Percentiles rank a stretch among this genome's conserved stretches.
These are phyloP conservation scores for Amanita muscaria DNA, from an alignment of 768 basidiomycete species.

Conservation along the genomic window DNA sequence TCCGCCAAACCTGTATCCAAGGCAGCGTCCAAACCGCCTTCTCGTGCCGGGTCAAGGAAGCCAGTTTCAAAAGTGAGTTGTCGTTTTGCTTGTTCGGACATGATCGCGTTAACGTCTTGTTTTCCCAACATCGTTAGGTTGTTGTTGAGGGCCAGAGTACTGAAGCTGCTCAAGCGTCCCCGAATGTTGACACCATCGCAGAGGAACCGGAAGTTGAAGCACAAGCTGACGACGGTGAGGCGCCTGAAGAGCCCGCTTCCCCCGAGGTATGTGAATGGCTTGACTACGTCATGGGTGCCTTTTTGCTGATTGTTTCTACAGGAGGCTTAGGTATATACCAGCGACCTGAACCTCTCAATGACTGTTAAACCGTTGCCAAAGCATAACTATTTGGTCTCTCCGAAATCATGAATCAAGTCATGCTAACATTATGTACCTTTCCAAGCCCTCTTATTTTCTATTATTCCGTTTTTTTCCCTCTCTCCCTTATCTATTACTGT, in stretches of 20 bases:
- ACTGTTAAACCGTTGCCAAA: too few relatives aligned
- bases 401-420: conserved; percentile 11
- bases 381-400: conserved; percentile 9
- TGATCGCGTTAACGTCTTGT: conserved; percentile 13
- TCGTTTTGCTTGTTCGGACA: conserved; percentile 6
- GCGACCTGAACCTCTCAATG: conserved; percentile 3
- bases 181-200: conserved; percentile 39
- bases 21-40: conserved; percentile 32
- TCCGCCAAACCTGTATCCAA: conserved; percentile 35
- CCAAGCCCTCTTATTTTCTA: conserved; percentile 10
- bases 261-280: conserved; percentile 6
- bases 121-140: conserved; percentile 18
- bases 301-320: not conserved
- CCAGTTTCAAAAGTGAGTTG: conserved; percentile 50
- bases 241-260: conserved; percentile 10
- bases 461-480: conserved; percentile 7
- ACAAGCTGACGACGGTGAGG: conserved; percentile 23
- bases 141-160: conserved; percentile 33
- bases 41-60: conserved; percentile 45
- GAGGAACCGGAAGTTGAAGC: conserved; percentile 44
- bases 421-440: conserved; percentile 18
- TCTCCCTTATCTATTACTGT: not conserved
- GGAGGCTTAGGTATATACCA: too few relatives aligned
- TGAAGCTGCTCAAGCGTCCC: conserved; percentile 26
- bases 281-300: not conserved